phyloP scores from a whole-genome alignment of 2,329 filamentous ascomycete species.

The Clarireedia sp. region DNA sequence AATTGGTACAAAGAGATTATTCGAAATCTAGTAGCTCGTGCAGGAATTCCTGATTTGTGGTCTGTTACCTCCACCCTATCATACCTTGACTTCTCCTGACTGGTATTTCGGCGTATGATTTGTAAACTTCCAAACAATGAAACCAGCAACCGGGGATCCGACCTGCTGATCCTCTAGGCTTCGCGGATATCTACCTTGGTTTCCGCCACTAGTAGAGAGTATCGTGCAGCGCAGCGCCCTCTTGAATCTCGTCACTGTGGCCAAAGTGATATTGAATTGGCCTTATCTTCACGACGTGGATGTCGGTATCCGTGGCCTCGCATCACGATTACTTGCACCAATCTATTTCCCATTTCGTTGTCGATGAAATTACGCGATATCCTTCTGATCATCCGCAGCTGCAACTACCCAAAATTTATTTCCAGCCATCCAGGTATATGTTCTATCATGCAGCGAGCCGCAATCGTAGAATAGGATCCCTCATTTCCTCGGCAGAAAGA shows the following conservation, averaged over 20 bases:
- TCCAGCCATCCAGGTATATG: background rate
- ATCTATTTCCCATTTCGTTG: background rate
- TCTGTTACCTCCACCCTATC: background rate
- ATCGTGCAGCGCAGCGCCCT: background rate
- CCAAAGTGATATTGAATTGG: background rate
- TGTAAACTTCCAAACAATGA: background rate
- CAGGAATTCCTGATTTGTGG: background rate
- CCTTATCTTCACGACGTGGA: background rate
- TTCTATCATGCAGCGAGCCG: background rate
- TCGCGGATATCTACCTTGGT: slow-evolving; percentile 1
- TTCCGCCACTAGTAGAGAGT: background rate
- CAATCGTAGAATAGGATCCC: background rate
- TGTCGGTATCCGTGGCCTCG: background rate
- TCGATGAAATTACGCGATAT: background rate
- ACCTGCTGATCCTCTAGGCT: background rate
- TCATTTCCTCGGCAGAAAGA: background rate
- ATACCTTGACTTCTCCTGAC: no score
- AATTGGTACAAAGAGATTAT: no score
- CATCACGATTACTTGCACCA: background rate
- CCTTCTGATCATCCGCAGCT: slow-evolving; percentile 1
- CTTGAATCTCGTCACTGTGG: background rate
- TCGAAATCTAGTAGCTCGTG: no score
- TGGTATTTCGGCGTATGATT: no score
- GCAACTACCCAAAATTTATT: background rate
- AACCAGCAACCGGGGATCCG: background rate